Evolutionary conservation across 202 grass and related monocot genomes (phyloP), one percentile per base, ranked within the genome.

Genomic region (Carex arenaria): DNA sequence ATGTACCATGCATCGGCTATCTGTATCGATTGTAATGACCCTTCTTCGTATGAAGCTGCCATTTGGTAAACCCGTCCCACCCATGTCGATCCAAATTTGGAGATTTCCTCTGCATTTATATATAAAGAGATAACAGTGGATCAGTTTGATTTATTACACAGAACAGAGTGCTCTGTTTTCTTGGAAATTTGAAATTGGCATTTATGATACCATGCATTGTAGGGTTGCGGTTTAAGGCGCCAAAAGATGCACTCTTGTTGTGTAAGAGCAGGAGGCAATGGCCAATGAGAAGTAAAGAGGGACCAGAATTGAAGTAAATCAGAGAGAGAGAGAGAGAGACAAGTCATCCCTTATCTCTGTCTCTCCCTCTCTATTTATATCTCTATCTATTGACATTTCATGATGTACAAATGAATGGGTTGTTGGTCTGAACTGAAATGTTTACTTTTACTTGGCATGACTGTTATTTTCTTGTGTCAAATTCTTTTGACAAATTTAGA

Each of bases 21-120:
- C 63, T 67, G 62, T 67, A 66, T 26, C 42, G 62, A 18, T 32
- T 34, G 23, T 23, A 82, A 11, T 15, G 68, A 14, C 0, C 3
- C 32, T 34, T 34, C 62, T n/a, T 67, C 20, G 20, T 65, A 82
- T 2, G 79, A 82, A 30, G 42, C 62, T 2, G 12, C 78, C 43
- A 82, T 68, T 32, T 67, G 18, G 20, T 8, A 55, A 10, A 66
- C 6, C 15, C 3, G 43, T 18, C 7, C 61, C 0, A 12, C 62
- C 79, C 79, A 82, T 54, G n/a, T n/a, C 12, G 43, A 31, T 26
- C 30, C 13, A 11, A 67, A 5, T 10, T 51, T 67, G 59, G 22
- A 45, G 38, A 82, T 15, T 42, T 64, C 61, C 10, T 64, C 78
- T 82, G 79, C 79, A 82, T 82, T 81, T 81, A 81, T 26, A 26